Evolutionary conservation across 306 rosid species (phyloP), one percentile per base, ranked within the genome.

Genomic region (Casuarina cunninghamiana): DNA sequence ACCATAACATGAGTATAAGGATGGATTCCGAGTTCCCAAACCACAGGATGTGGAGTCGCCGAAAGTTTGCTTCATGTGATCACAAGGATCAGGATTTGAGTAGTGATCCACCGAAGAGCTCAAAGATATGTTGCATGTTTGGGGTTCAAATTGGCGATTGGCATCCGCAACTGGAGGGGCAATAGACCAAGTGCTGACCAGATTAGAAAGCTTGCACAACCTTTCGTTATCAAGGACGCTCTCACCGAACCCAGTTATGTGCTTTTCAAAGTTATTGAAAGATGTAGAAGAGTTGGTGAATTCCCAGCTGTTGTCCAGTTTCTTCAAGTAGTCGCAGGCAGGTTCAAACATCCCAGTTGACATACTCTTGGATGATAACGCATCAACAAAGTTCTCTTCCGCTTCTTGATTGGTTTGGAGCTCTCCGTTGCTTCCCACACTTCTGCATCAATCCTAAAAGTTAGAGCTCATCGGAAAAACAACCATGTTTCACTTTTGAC

Each of bases 121-220:
- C 84, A 86, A 69, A 71, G 85, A 69, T 55, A 80, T 71, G 32
- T 78, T 83, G 63, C 43, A 66, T 17, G 82, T 55, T 83, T 81
- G 89, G 46, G 88, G 84, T 69, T 79, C 86, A 79, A 87, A 89
- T 57, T 78, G 89, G 70, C 82, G 74, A 13, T 77, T 69, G 60
- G 76, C 80, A 53, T 90, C 84, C 1, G 89, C 92, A 69, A 86
- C 84, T 2, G 98, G 98, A 5, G 96, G 90, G 37, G 98, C 96
- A 78, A 94, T 92, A 41, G 97, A 92, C 97, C 97, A 94, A 43
- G 89, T 92, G 91, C 87, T 87, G 0, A 94, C 92, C 43, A 90
- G 90, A 83, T 87, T 87, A 1, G 96, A 91, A 77, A 91, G 66
- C 83, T 89, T 94, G 68, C 84, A 82, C 53, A 88, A 75, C 78